These are phyloP conservation scores for Afroboletus lepidellus DNA, from an alignment of 1,284 basidiomycete species.

Conservation along the genomic window DNA sequence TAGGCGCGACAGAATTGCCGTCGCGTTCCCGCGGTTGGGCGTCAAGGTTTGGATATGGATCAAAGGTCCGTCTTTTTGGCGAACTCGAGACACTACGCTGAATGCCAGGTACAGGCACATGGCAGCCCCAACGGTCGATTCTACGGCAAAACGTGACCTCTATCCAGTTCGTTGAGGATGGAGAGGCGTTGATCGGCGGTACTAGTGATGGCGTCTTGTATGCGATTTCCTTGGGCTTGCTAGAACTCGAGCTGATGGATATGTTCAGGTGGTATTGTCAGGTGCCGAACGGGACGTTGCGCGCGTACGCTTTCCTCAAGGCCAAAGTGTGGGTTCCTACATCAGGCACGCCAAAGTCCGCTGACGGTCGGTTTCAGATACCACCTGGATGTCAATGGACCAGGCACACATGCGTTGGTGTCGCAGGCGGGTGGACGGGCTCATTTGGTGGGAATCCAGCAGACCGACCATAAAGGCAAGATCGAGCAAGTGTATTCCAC, in stretches of 20 bases:
- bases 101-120: constrained; percentile 41
- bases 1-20: constrained; percentile 54
- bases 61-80: constrained; percentile 43
- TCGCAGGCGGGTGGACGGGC: constrained; percentile 48
- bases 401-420: constrained; percentile 49
- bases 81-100: not conserved
- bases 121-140: constrained; percentile 60
- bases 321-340: constrained; percentile 49
- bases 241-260: constrained; percentile 9
- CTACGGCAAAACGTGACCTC: constrained; percentile 58
- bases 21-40: constrained; percentile 54
- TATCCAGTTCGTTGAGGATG: constrained; percentile 59
- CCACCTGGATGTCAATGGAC: constrained; percentile 49
- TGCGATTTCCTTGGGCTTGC: constrained; percentile 1
- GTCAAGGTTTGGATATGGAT: constrained; percentile 65
- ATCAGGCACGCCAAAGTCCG: not conserved
- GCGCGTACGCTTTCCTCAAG: constrained; percentile 54
- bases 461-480: constrained; percentile 46
- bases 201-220: constrained; percentile 67
- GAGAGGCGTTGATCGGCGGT: constrained; percentile 61
- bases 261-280: constrained; percentile 57
- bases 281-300: constrained; percentile 60
- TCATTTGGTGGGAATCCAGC: constrained; percentile 47
- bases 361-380: constrained; percentile 35
- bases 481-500: constrained; percentile 52